Percentiles rank a stretch among this genome's conserved stretches.
Conservation (phyloP, 495 filamentous ascomycete species). For the Tuber melanosporum region DNA sequence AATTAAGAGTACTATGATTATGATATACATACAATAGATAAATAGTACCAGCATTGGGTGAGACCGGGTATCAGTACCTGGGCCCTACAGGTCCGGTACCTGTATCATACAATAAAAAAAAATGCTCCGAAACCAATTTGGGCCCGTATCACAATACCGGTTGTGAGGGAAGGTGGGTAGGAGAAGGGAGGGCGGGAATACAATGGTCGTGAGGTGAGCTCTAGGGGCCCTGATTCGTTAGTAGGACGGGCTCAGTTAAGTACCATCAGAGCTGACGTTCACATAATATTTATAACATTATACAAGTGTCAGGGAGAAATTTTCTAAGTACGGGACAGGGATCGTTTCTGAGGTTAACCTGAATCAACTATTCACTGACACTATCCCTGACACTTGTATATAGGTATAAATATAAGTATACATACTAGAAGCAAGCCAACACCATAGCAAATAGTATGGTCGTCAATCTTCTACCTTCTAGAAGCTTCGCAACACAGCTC, state of each 20-base stretch:
- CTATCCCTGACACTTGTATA: background rate
- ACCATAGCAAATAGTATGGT: background rate
- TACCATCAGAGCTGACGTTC: background rate
- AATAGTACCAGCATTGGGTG: background rate
- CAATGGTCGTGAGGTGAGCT: background rate
- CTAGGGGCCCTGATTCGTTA: slow-evolving; percentile 1
- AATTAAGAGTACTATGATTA: background rate
- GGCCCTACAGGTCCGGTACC: background rate
- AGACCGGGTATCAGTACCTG: background rate
- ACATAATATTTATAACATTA: background rate
- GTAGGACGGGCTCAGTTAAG: background rate
- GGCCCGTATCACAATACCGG: background rate
- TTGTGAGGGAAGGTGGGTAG: background rate
- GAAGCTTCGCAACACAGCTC: background rate
- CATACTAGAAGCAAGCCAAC: background rate
- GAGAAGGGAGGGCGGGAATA: background rate
- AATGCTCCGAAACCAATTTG: background rate
- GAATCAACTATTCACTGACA: too few relatives aligned
- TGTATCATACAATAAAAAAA: background rate
- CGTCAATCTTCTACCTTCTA: background rate
- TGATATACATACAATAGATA: background rate
- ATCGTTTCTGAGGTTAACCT: too few relatives aligned
- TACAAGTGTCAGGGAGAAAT: too few relatives aligned
- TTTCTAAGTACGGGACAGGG: too few relatives aligned
- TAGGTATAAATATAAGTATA: background rate